These are phyloP conservation scores for Alternaria novae-zelandiae DNA, from an alignment of 2,329 filamentous ascomycete genomes.

Conservation along the genomic window DNA sequence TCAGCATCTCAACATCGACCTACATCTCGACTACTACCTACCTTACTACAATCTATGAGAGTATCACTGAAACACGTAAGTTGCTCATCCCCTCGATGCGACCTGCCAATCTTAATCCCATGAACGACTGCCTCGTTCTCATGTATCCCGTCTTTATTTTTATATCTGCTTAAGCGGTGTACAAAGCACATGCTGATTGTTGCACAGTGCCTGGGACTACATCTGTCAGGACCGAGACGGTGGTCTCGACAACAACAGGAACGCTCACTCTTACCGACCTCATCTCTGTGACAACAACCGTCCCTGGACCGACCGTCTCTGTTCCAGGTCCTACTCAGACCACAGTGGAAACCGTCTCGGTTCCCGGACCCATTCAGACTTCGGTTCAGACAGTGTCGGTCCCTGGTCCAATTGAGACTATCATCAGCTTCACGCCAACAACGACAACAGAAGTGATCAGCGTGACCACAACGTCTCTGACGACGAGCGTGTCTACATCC, in stretches of 20 bases:
- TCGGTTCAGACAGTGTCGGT: background rate
- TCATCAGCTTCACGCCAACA: conserved; percentile 6
- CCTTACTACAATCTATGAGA: conserved; percentile 3
- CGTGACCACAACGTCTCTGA: conserved; percentile 4
- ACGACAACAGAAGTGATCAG: conserved; percentile 4
- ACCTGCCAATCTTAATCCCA: background rate
- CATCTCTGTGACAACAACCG: conserved; percentile 7
- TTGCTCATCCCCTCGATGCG: background rate
- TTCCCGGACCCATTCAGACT: conserved; percentile 20
- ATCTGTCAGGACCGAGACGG: conserved; percentile 14
- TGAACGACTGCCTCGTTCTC: background rate
- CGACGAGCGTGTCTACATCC: conserved; percentile 7
- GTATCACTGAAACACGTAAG: conserved; percentile 9
- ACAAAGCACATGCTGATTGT: background rate
- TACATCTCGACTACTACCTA: conserved; percentile 16
- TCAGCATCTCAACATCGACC: conserved; percentile 26
- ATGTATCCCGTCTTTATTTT: background rate
- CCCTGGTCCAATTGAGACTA: conserved; percentile 2
- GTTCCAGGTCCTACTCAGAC: conserved; percentile 26
- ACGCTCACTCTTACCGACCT: conserved; percentile 10
- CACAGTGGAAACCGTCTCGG: background rate
- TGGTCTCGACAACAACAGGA: conserved; percentile 16
- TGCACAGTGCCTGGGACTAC: conserved; percentile 12
- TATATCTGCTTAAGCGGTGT: background rate
- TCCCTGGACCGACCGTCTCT: conserved; percentile 6